These are phyloP conservation scores for Atalantia buxifolia DNA, from an alignment of 345 rosid genomes.

Conservation along the genomic window DNA sequence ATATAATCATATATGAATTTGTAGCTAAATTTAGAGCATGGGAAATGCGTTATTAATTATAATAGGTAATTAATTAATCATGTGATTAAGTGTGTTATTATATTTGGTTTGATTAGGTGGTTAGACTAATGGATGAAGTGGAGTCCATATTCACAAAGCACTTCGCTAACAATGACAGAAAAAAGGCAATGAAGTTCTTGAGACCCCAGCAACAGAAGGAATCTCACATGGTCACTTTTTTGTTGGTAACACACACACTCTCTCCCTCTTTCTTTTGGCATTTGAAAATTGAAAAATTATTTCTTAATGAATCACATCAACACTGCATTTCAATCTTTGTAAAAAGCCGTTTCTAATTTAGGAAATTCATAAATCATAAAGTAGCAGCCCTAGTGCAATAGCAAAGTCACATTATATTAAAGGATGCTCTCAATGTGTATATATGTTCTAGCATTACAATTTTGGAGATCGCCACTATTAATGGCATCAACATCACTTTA, in stretches of 20 bases:
- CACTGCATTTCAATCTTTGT: not conserved
- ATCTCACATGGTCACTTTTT: conserved; percentile 97
- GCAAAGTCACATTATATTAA: not conserved
- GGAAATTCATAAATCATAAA: not conserved
- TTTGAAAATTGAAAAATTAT: not conserved
- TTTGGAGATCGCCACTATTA: no score
- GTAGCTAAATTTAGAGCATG: not conserved
- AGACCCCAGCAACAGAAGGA: conserved; percentile 81
- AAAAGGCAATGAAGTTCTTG: conserved; percentile 94
- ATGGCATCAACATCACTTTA: not conserved
- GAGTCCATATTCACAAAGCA: conserved; percentile 95
- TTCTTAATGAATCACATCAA: not conserved
- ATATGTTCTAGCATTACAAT: not conserved
- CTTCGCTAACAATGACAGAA: conserved; percentile 94
- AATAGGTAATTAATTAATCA: not conserved
- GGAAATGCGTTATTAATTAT: not conserved
- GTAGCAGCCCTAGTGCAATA: not conserved
- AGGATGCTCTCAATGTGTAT: not conserved
- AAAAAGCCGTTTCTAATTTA: not conserved
- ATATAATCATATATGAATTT: no score
- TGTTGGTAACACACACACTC: conserved; percentile 52
- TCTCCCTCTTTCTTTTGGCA: conserved; percentile 1
- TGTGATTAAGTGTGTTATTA: not conserved
- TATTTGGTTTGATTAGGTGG: conserved; percentile 47
- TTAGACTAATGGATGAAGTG: conserved; percentile 95